Evolutionary conservation across 2,329 filamentous ascomycete species (phyloP), one percentile per base, ranked within the genome.

Genomic region (Canariomyces notabilis): DNA sequence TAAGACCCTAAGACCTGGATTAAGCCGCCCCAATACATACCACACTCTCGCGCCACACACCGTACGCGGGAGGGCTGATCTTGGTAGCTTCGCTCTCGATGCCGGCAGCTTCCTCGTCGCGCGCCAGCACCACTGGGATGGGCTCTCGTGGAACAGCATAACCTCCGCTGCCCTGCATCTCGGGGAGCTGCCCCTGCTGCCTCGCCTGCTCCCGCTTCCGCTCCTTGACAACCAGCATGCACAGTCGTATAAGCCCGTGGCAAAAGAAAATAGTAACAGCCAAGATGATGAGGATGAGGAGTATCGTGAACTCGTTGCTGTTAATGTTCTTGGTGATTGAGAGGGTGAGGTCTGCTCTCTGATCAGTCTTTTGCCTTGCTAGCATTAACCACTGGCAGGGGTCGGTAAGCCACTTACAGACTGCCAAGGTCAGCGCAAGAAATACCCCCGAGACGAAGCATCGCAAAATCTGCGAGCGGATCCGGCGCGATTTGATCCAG

Each of bases 1-100:
- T 21, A 45, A 31, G 34, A 22, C 31, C n/a, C 15, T 15, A 44
- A 16, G 35, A 21, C 29, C n/a, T 53, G 41, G 60, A 53, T 14
- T 3, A 19, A 32, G n/a, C 23, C 12, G 11, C 33, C 15, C 8
- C 31, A 19, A 15, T 15, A 80, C 83, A 65, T 75, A 87, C 83
- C 66, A 93, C 87, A 59, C 85, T 91, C 64, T 83, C 82, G 42
- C 88, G 75, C 87, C 88, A 94, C 1, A 89, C 69, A 0, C 89
- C 89, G 61, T 95, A 95, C 2, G 88, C 88, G 0, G 90, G 89
- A 4, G 90, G 89, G 7, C 82, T 79, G 16, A 74, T 54, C 57
- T 82, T 81, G 34, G 69, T 67, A 0, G 75, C 68, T 48, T 80
- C 75, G 41, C 72, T 76, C 46, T 78, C 74, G 43, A 74, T 63